Percentiles rank a stretch among this genome's conserved stretches.
phyloP scores from a whole-genome alignment of 148 eudicot species.

The Hydrangea macrophylla region DNA sequence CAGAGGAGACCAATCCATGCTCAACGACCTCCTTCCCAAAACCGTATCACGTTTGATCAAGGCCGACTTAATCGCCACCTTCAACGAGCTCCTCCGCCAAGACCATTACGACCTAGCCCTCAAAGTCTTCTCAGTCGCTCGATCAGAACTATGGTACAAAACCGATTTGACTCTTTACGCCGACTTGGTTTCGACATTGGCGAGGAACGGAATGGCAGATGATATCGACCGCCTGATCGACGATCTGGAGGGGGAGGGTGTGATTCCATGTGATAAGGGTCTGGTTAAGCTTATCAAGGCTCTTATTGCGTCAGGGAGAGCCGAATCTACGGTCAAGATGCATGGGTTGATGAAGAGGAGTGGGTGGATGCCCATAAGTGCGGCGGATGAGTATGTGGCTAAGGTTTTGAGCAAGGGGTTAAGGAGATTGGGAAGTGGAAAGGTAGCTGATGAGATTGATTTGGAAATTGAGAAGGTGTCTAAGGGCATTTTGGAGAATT shows the following conservation, averaged over 20 bases:
- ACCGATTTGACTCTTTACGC: conserved; percentile 40
- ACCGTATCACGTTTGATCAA: conserved; percentile 56
- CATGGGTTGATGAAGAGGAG: conserved; percentile 54
- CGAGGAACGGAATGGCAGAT: conserved; percentile 20
- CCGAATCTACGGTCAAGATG: conserved; percentile 47
- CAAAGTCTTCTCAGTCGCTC: conserved; percentile 46
- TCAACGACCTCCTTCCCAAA: conserved; percentile 13
- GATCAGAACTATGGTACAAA: conserved; percentile 45
- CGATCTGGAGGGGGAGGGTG: conserved; percentile 25
- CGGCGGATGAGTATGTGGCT: conserved; percentile 64
- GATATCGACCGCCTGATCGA: conserved; percentile 41
- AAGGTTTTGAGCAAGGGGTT: conserved; percentile 63
- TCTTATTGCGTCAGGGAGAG: conserved; percentile 38
- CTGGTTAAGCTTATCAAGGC: conserved; percentile 48
- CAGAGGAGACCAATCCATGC: conserved; percentile 14
- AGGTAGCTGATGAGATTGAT: conserved; percentile 49
- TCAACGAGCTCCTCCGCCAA: conserved; percentile 67
- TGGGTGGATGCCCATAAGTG: conserved; percentile 42
- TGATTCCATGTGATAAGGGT: conserved; percentile 37
- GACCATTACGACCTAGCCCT: conserved; percentile 43
- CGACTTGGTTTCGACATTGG: conserved; percentile 31
- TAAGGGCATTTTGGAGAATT: conserved; percentile 36
- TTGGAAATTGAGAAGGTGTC: conserved; percentile 26
- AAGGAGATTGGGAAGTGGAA: conserved; percentile 48
- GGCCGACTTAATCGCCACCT: conserved; percentile 57